These are phyloP conservation scores for Cyclanthera cordifolia DNA, from an alignment of 306 rosid species.

Conservation along the genomic window DNA sequence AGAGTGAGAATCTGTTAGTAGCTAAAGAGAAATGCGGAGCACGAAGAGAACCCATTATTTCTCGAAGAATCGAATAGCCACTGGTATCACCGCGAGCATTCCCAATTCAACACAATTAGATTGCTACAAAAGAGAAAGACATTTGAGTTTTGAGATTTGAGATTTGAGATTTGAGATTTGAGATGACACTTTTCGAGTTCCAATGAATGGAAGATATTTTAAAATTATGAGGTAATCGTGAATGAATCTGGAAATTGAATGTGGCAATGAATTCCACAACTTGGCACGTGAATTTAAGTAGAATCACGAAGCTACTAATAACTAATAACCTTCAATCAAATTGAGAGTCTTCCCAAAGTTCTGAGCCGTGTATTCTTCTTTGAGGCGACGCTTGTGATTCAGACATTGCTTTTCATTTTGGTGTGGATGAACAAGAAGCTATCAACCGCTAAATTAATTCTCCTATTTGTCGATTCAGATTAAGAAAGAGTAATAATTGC, in stretches of 20 bases:
- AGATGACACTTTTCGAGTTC: background rate
- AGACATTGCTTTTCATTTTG: background rate
- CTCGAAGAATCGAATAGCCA: background rate
- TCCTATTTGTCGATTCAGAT: too few species aligned
- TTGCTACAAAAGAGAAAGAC: too few species aligned
- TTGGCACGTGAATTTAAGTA: slow-evolving; percentile 6
- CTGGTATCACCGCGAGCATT: background rate
- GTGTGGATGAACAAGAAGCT: background rate
- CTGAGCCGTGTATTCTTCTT: background rate
- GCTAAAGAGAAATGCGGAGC: background rate
- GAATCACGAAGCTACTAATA: background rate
- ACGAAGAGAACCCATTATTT: slow-evolving; percentile 13
- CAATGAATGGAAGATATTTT: background rate
- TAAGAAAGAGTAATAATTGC: background rate
- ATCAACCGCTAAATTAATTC: background rate
- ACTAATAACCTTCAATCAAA: background rate
- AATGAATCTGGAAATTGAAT: background rate
- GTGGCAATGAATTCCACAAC: background rate
- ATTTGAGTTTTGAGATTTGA: too few species aligned
- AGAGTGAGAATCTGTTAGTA: background rate
- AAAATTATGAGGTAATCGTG: background rate
- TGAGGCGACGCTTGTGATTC: background rate
- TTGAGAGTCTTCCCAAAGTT: background rate
- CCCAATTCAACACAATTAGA: background rate
- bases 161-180: background rate